These are phyloP conservation scores for Nicotiana benthamiana DNA, from an alignment of 257 asterid species.

Conservation along the genomic window DNA sequence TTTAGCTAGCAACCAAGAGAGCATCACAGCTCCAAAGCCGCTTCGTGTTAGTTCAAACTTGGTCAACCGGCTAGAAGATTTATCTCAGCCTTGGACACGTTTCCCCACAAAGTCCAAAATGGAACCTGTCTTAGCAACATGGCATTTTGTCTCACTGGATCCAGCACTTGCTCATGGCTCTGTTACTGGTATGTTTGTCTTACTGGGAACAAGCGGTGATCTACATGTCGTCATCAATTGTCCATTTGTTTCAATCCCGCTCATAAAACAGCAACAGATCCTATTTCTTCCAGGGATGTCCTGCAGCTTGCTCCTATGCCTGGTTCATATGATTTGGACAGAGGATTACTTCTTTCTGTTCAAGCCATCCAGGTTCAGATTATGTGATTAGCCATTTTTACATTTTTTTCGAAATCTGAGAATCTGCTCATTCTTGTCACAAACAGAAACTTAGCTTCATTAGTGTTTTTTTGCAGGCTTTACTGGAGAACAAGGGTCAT, in stretches of 20 bases:
- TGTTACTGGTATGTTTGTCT: conserved; percentile 37
- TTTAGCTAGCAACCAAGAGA: conserved; percentile 39
- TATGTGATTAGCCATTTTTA: background rate
- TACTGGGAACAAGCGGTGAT: conserved; percentile 13
- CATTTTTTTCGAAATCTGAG: background rate
- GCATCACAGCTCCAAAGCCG: conserved; percentile 75
- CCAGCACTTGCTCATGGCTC: conserved; percentile 43
- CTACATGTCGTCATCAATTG: conserved; percentile 1
- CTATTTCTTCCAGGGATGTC: conserved; percentile 61
- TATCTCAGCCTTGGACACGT: conserved; percentile 97
- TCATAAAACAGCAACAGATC: conserved; percentile 71
- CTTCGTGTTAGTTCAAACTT: conserved; percentile 74
- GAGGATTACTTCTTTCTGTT: conserved; percentile 95
- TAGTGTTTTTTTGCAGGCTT: conserved; percentile 50
- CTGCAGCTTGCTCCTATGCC: conserved; percentile 90
- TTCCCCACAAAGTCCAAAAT: conserved; percentile 89
- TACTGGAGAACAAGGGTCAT: conserved; percentile 90
- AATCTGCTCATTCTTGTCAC: conserved; percentile 8
- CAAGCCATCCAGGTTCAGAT: conserved; percentile 83
- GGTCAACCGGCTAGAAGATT: conserved; percentile 75
- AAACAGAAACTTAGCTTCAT: conserved; percentile 10
- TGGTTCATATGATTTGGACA: conserved; percentile 88
- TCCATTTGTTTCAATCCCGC: conserved; percentile 23
- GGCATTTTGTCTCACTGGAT: conserved; percentile 64
- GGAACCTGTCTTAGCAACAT: conserved; percentile 81